Percentiles rank a stretch among this genome's conserved stretches.
phyloP scores from a whole-genome alignment of 2,329 filamentous ascomycete species.

The Penicillium sp. region DNA sequence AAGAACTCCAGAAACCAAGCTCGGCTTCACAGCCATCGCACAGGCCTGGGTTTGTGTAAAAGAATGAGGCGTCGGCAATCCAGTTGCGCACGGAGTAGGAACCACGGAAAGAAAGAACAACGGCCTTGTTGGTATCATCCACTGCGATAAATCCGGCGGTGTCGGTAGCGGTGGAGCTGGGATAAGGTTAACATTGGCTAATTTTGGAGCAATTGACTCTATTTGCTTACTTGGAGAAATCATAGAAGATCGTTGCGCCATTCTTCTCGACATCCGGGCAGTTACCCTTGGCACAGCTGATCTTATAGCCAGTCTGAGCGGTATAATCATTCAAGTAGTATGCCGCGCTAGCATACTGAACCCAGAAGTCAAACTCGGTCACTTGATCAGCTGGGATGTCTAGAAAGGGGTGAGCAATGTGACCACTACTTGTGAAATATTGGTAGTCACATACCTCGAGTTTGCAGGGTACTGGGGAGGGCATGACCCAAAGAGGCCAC shows the following conservation, averaged over 20 bases:
- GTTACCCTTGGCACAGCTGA: constrained; percentile 46
- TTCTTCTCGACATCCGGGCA: constrained; percentile 46
- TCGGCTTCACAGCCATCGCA: constrained; percentile 47
- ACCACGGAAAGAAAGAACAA: constrained; percentile 42
- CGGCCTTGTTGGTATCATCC: constrained; percentile 46
- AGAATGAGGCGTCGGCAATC: constrained; percentile 30
- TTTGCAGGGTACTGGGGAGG: constrained; percentile 8
- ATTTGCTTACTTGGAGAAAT: constrained; percentile 48
- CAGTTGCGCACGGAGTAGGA: constrained; percentile 38
- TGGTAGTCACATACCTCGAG: constrained; percentile 13
- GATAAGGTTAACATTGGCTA: not conserved
- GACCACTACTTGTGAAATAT: not conserved
- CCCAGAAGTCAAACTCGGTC: constrained; percentile 45
- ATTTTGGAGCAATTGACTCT: not conserved
- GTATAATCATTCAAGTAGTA: constrained; percentile 53
- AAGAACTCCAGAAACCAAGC: constrained; percentile 51
- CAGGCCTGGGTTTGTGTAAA: constrained; percentile 35
- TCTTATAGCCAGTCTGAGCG: constrained; percentile 37
- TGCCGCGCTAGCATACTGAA: constrained; percentile 53
- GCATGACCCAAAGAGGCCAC: constrained; percentile 9
- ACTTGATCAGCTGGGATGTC: constrained; percentile 15
- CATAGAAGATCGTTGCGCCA: constrained; percentile 37
- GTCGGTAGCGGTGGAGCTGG: constrained; percentile 34
- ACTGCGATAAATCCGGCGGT: constrained; percentile 52
- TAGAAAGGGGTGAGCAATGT: constrained; percentile 3